Percentiles rank a stretch among this genome's conserved stretches.
phyloP scores from a whole-genome alignment of 805 yeast genomes.

The Saccharomycopsis selenospora region DNA sequence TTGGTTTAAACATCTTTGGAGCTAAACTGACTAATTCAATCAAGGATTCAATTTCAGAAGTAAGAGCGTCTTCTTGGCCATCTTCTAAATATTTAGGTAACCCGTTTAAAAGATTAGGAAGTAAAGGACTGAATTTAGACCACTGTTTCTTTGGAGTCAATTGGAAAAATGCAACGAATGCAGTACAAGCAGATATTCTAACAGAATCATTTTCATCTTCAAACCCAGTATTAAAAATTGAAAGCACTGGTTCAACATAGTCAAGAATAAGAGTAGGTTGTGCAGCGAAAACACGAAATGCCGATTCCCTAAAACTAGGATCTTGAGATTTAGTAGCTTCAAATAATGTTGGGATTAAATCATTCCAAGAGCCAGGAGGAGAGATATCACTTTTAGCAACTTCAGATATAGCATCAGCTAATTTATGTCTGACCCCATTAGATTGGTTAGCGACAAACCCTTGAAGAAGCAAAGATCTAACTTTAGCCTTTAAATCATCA shows the following conservation, averaged over 20 bases:
- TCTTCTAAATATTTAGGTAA: conserved; percentile 75
- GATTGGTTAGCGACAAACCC: conserved; percentile 69
- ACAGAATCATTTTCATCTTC: conserved; percentile 75
- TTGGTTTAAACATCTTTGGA: conserved; percentile 86
- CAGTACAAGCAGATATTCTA: conserved; percentile 83
- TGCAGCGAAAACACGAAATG: conserved; percentile 81
- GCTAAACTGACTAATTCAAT: conserved; percentile 90
- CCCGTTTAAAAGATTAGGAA: conserved; percentile 80
- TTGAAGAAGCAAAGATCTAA: conserved; percentile 56
- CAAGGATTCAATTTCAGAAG: conserved; percentile 80
- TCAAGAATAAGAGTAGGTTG: conserved; percentile 69
- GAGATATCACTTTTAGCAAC: conserved; percentile 62
- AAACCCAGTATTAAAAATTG: conserved; percentile 75
- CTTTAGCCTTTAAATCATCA: conserved; percentile 49
- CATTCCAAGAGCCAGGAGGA: conserved; percentile 62
- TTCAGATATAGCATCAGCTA: conserved; percentile 92
- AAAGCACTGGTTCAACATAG: conserved; percentile 48
- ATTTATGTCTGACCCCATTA: conserved; percentile 78
- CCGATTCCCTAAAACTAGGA: conserved; percentile 75
- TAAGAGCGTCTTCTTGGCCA: conserved; percentile 74
- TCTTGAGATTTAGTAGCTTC: conserved; percentile 49
- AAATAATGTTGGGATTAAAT: conserved; percentile 65
- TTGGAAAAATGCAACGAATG: conserved; percentile 85
- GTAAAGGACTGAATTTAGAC: conserved; percentile 66
- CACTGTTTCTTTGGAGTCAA: conserved; percentile 72